phyloP scores from a whole-genome alignment of 108 stramenopile species.

The Pseudonitzschia multiseries region DNA sequence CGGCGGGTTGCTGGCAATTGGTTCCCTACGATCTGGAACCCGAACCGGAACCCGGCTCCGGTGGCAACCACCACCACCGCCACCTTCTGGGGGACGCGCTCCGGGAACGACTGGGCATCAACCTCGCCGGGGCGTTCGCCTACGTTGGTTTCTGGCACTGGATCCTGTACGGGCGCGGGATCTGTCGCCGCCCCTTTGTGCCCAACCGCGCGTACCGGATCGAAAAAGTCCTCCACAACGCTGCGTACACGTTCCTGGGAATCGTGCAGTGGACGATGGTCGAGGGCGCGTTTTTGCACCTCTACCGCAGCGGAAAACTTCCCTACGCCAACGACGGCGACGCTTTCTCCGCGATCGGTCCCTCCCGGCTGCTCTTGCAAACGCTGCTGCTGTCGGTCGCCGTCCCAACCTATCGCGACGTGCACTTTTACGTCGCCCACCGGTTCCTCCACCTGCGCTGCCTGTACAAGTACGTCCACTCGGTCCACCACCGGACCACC shows the following conservation, averaged over 20 bases:
- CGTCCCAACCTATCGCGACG: constrained; percentile 25
- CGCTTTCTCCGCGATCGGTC: not conserved
- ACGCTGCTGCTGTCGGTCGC: constrained; percentile 12
- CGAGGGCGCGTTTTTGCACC: constrained; percentile 23
- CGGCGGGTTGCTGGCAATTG: constrained; percentile 6
- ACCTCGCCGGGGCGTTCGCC: constrained; percentile 13
- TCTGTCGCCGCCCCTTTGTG: constrained; percentile 27
- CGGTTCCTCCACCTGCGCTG: constrained; percentile 34
- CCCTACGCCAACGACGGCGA: not conserved
- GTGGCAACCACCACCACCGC: not conserved
- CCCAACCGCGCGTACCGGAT: constrained; percentile 9
- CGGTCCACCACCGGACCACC: constrained; percentile 44
- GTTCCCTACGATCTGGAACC: constrained; percentile 20
- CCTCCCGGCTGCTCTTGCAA: not conserved
- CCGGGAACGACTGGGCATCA: constrained; percentile 11
- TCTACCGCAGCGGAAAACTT: constrained; percentile 1
- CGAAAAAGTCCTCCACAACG: constrained; percentile 33
- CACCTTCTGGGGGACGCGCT: not conserved
- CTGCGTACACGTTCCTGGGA: constrained; percentile 29
- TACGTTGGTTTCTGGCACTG: constrained; percentile 40
- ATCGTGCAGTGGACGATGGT: constrained; percentile 35
- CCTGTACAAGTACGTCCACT: constrained; percentile 45
- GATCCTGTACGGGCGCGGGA: constrained; percentile 23
- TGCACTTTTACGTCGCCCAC: constrained; percentile 43
- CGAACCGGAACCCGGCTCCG: not conserved